These are phyloP conservation scores for Aspergillus homomorphus DNA, from an alignment of 495 filamentous ascomycete species.

Conservation along the genomic window DNA sequence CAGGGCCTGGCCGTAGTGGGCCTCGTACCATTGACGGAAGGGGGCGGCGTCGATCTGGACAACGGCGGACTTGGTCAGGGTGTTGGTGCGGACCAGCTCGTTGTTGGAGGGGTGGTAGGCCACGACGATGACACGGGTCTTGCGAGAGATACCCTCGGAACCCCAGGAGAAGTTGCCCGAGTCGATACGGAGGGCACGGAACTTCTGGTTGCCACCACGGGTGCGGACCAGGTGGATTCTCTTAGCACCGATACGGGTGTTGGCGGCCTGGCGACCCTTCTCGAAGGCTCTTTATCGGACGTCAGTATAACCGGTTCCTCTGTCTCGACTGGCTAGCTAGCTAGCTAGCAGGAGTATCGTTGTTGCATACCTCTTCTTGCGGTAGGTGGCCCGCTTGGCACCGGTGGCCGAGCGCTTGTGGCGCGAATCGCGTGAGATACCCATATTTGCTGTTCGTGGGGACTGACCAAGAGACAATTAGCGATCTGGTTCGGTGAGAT, in stretches of 20 bases:
- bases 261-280: constrained; percentile 97
- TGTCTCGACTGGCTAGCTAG: too few relatives aligned
- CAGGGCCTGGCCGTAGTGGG: constrained; percentile 89
- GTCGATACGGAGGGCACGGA: constrained; percentile 98
- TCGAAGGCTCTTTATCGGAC: constrained; percentile 84
- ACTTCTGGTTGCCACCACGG: constrained; percentile 98
- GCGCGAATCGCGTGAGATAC: constrained; percentile 98
- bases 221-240: constrained; percentile 98
- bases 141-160: constrained; percentile 94
- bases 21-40: constrained; percentile 99
- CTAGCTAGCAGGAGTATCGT: too few relatives aligned
- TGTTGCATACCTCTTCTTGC: constrained; percentile 70
- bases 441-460: constrained; percentile 75
- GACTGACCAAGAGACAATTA: constrained; percentile 42
- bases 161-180: constrained; percentile 99
- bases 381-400: constrained; percentile 93
- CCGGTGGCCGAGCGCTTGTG: constrained; percentile 98
- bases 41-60: constrained; percentile 98
- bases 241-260: constrained; percentile 98
- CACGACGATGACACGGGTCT: constrained; percentile 97
- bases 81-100: constrained; percentile 99
- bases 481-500: constrained; percentile 15
- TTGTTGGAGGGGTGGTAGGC: constrained; percentile 99
- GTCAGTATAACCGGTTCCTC: too few relatives aligned
- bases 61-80: constrained; percentile 96